These are phyloP conservation scores for Cupressus sempervirens DNA, from an alignment of 75 land plant genomes.

Conservation along the genomic window DNA sequence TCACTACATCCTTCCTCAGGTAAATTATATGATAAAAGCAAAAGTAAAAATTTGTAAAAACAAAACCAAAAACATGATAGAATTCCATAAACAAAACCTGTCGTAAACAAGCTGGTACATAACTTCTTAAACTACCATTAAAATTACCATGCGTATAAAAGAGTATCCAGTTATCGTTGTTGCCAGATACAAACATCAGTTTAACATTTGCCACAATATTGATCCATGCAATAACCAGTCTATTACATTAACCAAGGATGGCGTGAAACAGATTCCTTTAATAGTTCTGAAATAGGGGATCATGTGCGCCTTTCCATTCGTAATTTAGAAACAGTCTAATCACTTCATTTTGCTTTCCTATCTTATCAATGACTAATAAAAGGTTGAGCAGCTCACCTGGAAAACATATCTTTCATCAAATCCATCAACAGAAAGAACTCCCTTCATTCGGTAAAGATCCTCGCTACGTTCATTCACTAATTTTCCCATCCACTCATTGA, in stretches of 20 bases:
- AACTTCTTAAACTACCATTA: neutral
- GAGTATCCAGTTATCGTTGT: neutral
- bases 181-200: neutral
- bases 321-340: neutral
- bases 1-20: neutral
- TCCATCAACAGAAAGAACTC: constrained; percentile 63
- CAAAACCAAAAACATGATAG: neutral
- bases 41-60: neutral
- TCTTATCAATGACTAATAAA: neutral
- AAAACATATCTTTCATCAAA: constrained; percentile 74
- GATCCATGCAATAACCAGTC: neutral
- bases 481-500: constrained; percentile 82
- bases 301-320: neutral
- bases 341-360: neutral
- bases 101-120: neutral
- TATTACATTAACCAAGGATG: neutral
- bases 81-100: neutral
- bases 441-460: constrained; percentile 90
- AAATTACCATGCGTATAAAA: neutral
- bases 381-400: constrained; percentile 45
- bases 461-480: constrained; percentile 76
- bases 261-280: neutral
- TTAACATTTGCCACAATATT: neutral
- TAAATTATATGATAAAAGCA: neutral
- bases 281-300: neutral